phyloP scores from a whole-genome alignment of 352 stramenopile species.

The Pythium sukuiense region DNA sequence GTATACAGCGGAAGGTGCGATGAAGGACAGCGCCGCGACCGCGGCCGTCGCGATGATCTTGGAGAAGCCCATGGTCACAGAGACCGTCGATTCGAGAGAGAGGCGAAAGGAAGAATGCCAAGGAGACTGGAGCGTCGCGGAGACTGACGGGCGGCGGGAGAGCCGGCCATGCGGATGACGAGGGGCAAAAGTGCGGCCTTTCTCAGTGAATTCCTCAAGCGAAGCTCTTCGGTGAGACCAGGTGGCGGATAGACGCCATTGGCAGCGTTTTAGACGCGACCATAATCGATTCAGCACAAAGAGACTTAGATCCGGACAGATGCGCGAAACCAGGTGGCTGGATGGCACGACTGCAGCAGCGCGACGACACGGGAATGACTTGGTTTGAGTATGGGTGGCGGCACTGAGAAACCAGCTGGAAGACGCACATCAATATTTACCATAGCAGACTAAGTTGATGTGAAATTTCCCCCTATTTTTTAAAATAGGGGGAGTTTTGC shows the following conservation, averaged over 20 bases:
- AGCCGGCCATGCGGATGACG: slow-evolving; percentile 2
- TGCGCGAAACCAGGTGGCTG: not conserved
- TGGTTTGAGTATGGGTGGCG: too few species aligned
- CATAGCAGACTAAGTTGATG: too few species aligned
- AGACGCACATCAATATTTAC: too few species aligned
- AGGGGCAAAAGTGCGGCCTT: not conserved
- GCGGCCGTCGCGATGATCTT: slow-evolving; percentile 20
- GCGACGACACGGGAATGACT: too few species aligned
- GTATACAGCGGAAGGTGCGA: slow-evolving; percentile 4
- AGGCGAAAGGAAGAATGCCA: not conserved
- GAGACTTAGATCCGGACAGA: not conserved
- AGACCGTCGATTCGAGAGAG: not conserved
- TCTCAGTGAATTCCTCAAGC: not conserved
- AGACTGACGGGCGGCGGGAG: too few species aligned
- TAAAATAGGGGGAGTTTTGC: too few species aligned
- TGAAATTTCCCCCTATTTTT: too few species aligned
- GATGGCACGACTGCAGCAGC: too few species aligned
- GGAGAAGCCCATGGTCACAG: slow-evolving; percentile 25
- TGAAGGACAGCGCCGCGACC: slow-evolving; percentile 11
- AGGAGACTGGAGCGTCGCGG: too few species aligned
- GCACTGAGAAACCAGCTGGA: too few species aligned
- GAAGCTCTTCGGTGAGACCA: slow-evolving; percentile 4
- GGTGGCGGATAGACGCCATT: not conserved
- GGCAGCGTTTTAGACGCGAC: not conserved
- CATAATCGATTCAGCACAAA: too few species aligned